Conservation (phyloP, 495 filamentous ascomycete species). For the Tuber borchii region DNA sequence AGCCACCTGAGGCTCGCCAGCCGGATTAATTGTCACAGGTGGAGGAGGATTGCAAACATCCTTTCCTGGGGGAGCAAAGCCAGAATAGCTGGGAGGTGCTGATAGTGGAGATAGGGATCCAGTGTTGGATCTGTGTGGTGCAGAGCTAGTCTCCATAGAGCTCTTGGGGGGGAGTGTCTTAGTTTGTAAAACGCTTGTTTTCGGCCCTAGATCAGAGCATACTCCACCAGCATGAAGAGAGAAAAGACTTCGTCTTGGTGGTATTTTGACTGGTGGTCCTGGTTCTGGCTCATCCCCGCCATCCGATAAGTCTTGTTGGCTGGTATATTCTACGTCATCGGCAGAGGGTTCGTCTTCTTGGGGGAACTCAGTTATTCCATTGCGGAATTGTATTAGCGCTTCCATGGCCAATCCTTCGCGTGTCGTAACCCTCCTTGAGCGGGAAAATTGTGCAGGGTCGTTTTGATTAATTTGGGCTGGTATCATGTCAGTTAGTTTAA, state of each 20-base stretch:
- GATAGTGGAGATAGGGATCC: background rate
- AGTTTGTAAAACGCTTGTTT: background rate
- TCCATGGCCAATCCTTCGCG: slow-evolving; percentile 32
- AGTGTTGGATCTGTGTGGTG: background rate
- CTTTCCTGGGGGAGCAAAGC: background rate
- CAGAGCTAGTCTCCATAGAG: background rate
- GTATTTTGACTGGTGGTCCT: background rate
- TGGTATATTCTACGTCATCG: background rate
- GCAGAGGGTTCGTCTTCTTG: background rate
- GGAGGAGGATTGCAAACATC: background rate
- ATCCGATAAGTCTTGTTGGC: background rate
- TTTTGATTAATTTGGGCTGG: slow-evolving; percentile 23
- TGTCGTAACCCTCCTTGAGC: slow-evolving; percentile 28
- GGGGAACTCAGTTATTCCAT: background rate
- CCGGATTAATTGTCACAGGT: background rate
- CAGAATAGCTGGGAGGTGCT: background rate
- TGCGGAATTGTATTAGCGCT: background rate
- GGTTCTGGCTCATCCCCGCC: background rate
- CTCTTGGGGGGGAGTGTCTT: background rate
- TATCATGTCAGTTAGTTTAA: slow-evolving; percentile 6
- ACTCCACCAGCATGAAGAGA: background rate
- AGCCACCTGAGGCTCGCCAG: background rate
- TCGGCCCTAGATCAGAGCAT: background rate
- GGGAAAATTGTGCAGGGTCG: slow-evolving; percentile 25
- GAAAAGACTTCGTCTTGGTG: background rate